Evolutionary conservation across 2,329 filamentous ascomycete genomes (phyloP), one percentile per base, ranked within the genome.

Genomic region (Atkinsonella texensis): DNA sequence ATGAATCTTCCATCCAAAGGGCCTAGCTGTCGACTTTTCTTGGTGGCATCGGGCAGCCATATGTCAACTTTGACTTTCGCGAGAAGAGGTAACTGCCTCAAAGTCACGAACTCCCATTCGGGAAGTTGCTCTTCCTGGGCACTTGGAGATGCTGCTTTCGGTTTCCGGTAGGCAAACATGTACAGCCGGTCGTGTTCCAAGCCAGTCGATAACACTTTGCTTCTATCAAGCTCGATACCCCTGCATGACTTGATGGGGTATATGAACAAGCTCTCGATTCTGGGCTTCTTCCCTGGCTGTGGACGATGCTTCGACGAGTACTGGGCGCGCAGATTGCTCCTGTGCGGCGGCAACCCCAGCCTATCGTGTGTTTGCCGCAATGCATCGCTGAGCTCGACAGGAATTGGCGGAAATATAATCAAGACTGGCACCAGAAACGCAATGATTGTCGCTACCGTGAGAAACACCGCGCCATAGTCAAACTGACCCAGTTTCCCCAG

Each of bases 181-280:
- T 89, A 95, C 58, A 91, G 79, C 6, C 89, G 80, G 67, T 96
- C 89, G 65, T 85, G 86, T 63, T 84, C 78, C 52, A 95, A 74
- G 2, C 89, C 89, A 2, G 79, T 80, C 6, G 79, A 71, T 45
- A 87, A 68, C 15, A 93, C 75, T 50, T 79, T 76, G 54, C 79
- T 79, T 54, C 75, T 70, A 49, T 77, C 69, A 46, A 95, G 67
- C 68, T 93, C 87, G 51, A 95, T 81, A 31, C 85, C 86, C 52
- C 72, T 74, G 65, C 89, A 95, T 52, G 85, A 88, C 69, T 94
- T 91, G 65, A 95, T 70, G 1, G 90, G 89, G 65, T 93, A 91
- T 54, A 89, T 77, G 69, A 83, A 84, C 49, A 95, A 72, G 51
- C 85, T 86, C 65, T 88, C 68, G 49, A 77, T 63, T 18, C 51